Conservation (phyloP, 2,329 filamentous ascomycete genomes). For the Neopestalotiopsis clavispora region DNA sequence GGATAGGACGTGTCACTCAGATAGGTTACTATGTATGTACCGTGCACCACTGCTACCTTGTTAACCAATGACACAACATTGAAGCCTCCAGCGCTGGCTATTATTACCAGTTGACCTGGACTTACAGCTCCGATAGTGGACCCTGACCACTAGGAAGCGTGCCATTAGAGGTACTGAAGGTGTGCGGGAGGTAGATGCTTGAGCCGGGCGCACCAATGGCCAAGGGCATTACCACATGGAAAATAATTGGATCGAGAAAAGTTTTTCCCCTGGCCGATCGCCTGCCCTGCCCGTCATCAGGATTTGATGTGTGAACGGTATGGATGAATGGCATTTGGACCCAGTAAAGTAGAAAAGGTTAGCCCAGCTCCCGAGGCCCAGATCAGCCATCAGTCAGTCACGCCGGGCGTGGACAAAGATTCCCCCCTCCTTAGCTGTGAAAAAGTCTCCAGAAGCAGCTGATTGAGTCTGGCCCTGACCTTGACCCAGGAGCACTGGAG, state of each 20-base stretch:
- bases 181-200: neutral
- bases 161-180: constrained; percentile 1
- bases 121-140: neutral
- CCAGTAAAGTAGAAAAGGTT: neutral
- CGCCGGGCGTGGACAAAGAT: neutral
- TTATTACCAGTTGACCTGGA: neutral
- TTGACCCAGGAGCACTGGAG: neutral
- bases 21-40: too few species aligned
- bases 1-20: neutral
- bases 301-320: neutral
- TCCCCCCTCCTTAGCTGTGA: neutral
- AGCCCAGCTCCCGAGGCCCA: neutral
- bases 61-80: neutral
- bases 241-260: neutral
- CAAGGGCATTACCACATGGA: constrained; percentile 7
- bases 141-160: constrained; percentile 11
- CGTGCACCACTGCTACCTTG: neutral
- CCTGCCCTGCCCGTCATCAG: constrained; percentile 2
- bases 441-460: neutral
- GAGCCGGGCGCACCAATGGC: constrained; percentile 1
- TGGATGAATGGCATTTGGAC: neutral
- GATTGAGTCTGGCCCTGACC: neutral
- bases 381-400: constrained; percentile 6
- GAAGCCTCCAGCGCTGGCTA: neutral
- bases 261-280: constrained; percentile 15